Percentiles rank a stretch among this genome's conserved stretches.
Evolutionary conservation across 1,284 basidiomycete genomes (phyloP).

Genomic region (Fomes fomentarius): DNA sequence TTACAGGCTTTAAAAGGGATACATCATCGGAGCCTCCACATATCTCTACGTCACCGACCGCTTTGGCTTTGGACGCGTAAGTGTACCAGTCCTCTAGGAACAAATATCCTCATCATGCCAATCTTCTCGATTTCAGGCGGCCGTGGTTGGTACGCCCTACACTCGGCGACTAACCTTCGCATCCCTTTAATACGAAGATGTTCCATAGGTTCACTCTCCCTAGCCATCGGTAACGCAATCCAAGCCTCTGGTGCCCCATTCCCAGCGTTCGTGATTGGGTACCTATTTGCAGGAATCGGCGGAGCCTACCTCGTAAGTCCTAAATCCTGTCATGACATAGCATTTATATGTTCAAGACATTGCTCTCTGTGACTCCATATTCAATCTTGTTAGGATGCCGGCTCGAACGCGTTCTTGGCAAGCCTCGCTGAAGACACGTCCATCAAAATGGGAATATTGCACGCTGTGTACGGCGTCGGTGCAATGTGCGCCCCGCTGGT

Average conservation of each 20-base stretch:
- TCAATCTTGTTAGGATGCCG: conserved; percentile 43
- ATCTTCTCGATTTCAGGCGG: conserved; percentile 18
- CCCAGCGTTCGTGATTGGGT: conserved; percentile 60
- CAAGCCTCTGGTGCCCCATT: conserved; percentile 66
- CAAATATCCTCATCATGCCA: not conserved
- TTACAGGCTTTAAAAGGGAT: conserved; percentile 39
- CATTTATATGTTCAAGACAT: no score
- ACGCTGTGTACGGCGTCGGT: conserved; percentile 53
- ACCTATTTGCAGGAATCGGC: conserved; percentile 64
- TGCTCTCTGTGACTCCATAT: not conserved
- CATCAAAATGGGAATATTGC: conserved; percentile 64
- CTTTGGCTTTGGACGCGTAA: conserved; percentile 60
- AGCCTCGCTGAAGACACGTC: conserved; percentile 45
- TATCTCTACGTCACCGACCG: conserved; percentile 55
- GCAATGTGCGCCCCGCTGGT: conserved; percentile 62
- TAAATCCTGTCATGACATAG: no score
- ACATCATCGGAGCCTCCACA: conserved; percentile 46
- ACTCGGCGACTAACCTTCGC: not conserved
- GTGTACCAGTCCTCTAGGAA: not conserved
- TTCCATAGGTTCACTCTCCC: conserved; percentile 25
- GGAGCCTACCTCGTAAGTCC: conserved; percentile 50
- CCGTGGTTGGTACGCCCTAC: conserved; percentile 31
- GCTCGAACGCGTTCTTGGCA: conserved; percentile 58
- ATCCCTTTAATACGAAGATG: not conserved
- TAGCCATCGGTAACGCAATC: conserved; percentile 52